Base-by-base conservation (phyloP, 2,329 filamentous ascomycete species). In the Bipolaris cookei region DNA sequence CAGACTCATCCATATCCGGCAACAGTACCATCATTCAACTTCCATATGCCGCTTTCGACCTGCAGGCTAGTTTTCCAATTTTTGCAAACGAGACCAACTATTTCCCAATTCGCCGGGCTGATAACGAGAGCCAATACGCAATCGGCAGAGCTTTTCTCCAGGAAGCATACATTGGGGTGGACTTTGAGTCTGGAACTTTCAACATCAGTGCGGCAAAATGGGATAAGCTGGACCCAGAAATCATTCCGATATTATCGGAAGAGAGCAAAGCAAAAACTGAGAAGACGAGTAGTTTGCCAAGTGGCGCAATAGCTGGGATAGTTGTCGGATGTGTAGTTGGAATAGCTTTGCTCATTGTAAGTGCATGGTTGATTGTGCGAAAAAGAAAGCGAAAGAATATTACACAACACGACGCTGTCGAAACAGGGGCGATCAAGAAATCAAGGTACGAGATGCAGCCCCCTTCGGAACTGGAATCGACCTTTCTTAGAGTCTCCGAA, bases 91-190 rank as follows among this genome's bases (percentile, higher is more conserved):
- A 25, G 2, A 44, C 41, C 4, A 44, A 44, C n/a, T 44, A 44
- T 30, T 44, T 44, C 4, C 41, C 41, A 2, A 44, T 44, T n/a
- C 41, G 41, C n/a, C 16, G 41, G n/a, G 41, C 41, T 6, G 68
- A 81, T 34, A 80, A 83, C 56, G 80, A 81, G 32, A 79, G 79
- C 11, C 80, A 84, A 60, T 82, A 85, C 66, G 83, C 86, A 6
- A 81, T 90, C 25, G 88, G 88, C 10, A 82, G 88, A 18, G 82
- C 84, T 0, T 89, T 90, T 59, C 75, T 91, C 47, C 88, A 90
- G 69, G 88, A 90, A 74, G 82, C 87, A 1, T 81, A 81, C 51
- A 56, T 81, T 25, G 74, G 71, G 4, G 77, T 78, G 10, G 77
- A 81, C 58, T 81, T 76, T 64, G 78, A 81, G 51, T 67, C 72